phyloP scores from a whole-genome alignment of 1,284 basidiomycete species.

The Caloboletus firmus region DNA sequence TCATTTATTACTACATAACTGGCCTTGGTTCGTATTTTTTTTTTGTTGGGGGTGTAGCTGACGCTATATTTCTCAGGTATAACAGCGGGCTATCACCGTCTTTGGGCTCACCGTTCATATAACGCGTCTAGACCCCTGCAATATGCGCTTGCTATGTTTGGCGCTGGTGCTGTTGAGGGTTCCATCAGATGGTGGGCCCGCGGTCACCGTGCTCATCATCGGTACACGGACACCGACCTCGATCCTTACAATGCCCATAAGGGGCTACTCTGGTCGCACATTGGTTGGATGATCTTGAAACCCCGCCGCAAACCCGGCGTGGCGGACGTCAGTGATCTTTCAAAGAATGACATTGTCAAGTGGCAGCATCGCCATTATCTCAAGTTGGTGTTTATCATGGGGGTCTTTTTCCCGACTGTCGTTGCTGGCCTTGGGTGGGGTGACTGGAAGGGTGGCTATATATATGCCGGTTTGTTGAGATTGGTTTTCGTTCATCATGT shows the following conservation, averaged over 20 bases:
- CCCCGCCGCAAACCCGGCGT: slow-evolving; percentile 85
- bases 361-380: slow-evolving; percentile 90
- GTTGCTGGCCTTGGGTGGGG: slow-evolving; percentile 83
- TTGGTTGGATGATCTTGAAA: slow-evolving; percentile 94
- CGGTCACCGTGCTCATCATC: slow-evolving; percentile 90
- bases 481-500: slow-evolving; percentile 89
- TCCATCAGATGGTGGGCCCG: slow-evolving; percentile 96
- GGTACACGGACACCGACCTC: slow-evolving; percentile 94
- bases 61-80: slow-evolving; percentile 43
- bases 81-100: slow-evolving; percentile 84
- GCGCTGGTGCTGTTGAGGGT: slow-evolving; percentile 86
- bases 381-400: slow-evolving; percentile 69
- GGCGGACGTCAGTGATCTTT: slow-evolving; percentile 85
- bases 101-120: slow-evolving; percentile 91
- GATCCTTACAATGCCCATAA: slow-evolving; percentile 92
- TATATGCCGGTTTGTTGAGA: slow-evolving; percentile 84
- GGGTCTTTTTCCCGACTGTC: slow-evolving; percentile 71
- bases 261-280: slow-evolving; percentile 78
- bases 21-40: slow-evolving; percentile 59
- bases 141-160: slow-evolving; percentile 75
- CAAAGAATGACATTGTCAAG: slow-evolving; percentile 71
- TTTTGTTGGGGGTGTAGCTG: neutral
- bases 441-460: slow-evolving; percentile 81
- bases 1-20: slow-evolving; percentile 84
- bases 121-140: slow-evolving; percentile 83